phyloP scores from a whole-genome alignment of 495 filamentous ascomycete genomes.

The Penicillium egyptiacum region DNA sequence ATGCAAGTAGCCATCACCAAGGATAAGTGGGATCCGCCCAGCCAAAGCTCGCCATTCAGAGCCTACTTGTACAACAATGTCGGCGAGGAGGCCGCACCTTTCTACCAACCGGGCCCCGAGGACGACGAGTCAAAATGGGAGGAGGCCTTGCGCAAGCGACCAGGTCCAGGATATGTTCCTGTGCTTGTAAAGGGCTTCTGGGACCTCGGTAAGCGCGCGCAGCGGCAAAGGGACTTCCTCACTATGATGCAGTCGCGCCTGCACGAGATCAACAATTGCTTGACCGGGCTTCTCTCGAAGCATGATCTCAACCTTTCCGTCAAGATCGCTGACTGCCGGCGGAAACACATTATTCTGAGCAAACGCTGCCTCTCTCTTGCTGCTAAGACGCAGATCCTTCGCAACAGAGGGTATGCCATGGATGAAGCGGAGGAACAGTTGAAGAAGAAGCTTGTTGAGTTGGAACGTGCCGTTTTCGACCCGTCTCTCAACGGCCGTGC shows the following conservation, averaged over 20 bases:
- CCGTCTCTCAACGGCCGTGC: slow-evolving; percentile 77
- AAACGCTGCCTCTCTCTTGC: slow-evolving; percentile 82
- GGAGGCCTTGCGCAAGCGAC: slow-evolving; percentile 82
- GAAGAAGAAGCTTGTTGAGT: slow-evolving; percentile 72
- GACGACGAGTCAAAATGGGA: slow-evolving; percentile 91
- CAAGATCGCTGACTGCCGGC: slow-evolving; percentile 73
- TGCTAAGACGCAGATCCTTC: slow-evolving; percentile 85
- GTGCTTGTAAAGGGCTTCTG: slow-evolving; percentile 68
- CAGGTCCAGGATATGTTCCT: slow-evolving; percentile 72
- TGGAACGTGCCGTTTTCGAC: slow-evolving; percentile 78
- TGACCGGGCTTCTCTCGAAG: slow-evolving; percentile 73
- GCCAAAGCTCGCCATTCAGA: slow-evolving; percentile 74
- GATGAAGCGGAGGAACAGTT: slow-evolving; percentile 88
- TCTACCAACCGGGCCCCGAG: slow-evolving; percentile 71
- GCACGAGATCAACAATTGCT: slow-evolving; percentile 83
- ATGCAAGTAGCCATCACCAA: slow-evolving; percentile 79
- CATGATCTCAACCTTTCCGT: slow-evolving; percentile 82
- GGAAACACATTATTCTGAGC: slow-evolving; percentile 76
- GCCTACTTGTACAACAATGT: slow-evolving; percentile 95
- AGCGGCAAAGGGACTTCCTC: slow-evolving; percentile 72
- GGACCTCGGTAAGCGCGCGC: slow-evolving; percentile 72
- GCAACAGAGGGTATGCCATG: slow-evolving; percentile 90
- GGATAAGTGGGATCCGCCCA: slow-evolving; percentile 79
- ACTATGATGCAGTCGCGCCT: slow-evolving; percentile 72
- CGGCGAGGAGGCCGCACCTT: slow-evolving; percentile 71